Evolutionary conservation across 2,329 filamentous ascomycete genomes (phyloP), one percentile per base, ranked within the genome.

Genomic region (Fusarium torulosum): DNA sequence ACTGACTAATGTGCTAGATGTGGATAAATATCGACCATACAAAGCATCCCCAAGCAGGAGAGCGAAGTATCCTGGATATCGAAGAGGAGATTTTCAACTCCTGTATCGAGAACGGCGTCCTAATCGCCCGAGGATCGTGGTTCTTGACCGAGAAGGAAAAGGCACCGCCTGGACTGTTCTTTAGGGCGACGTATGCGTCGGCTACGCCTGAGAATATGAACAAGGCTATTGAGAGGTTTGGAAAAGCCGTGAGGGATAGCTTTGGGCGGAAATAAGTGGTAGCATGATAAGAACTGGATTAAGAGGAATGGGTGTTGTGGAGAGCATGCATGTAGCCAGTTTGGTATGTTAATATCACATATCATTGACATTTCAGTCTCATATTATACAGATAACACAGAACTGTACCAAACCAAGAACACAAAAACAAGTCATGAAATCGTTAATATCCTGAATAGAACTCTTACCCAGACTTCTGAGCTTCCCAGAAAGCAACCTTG

Each of bases 181-280:
- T 98, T 84, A 87, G 96, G 52, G 89, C 92, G 6, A 99, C 95
- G 0, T 99, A 91, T 81, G 94, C 95, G 1, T 90, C 94, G 37
- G 94, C 94, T 3, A 89, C 87, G 14, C 84, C 86, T 15, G 86
- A 89, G 54, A 87, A 89, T 69, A 94, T 95, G 84, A 83, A 83
- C 4, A 86, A 89, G 73, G 92, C 91, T 2, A 93, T 94, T 58
- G 83, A 84, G 65, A 83, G 95, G 60, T 90, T 99, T 70, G 93
- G 93, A 0, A 84, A 86, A 57, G 92, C 93, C 9, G 82, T 98
- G 40, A 85, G 87, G 68, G 85, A 83, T 67, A 86, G 82, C 59
- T 88, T 85, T 68, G 77, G 77, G 23, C 74, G 78, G 57, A 68
- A 75, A 14, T 80, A 65, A 38, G 23, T 11, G 15, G 13, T 33